phyloP scores from a whole-genome alignment of 2,329 filamentous ascomycete species.

The Paraphaeosphaeria minitans region DNA sequence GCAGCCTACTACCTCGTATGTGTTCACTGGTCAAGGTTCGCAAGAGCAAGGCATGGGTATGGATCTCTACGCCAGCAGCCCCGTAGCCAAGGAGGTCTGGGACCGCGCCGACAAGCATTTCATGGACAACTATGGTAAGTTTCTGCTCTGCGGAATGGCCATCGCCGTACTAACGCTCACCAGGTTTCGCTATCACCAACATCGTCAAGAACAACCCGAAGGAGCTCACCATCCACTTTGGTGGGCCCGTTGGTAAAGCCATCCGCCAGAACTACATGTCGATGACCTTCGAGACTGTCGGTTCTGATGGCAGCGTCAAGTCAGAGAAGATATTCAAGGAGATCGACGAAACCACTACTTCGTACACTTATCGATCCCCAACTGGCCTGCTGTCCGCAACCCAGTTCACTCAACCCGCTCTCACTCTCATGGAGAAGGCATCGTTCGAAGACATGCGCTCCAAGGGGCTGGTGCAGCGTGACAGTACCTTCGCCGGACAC shows the following conservation, averaged over 20 bases:
- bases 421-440: constrained; percentile 99
- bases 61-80: constrained; percentile 93
- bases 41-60: constrained; percentile 99
- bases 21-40: constrained; percentile 97
- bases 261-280: constrained; percentile 99
- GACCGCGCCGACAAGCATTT: constrained; percentile 90
- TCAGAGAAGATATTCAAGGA: constrained; percentile 99
- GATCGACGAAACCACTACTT: constrained; percentile 88
- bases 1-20: constrained; percentile 93
- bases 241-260: constrained; percentile 92
- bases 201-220: constrained; percentile 99
- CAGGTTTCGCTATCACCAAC: constrained; percentile 94
- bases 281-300: constrained; percentile 99
- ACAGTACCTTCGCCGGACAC: constrained; percentile 97
- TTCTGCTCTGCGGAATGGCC: constrained; percentile 7
- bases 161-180: constrained; percentile 23
- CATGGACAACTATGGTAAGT: constrained; percentile 91
- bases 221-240: constrained; percentile 97
- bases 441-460: constrained; percentile 99
- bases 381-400: constrained; percentile 94
- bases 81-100: constrained; percentile 96
- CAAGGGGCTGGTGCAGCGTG: constrained; percentile 92
- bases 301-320: constrained; percentile 88
- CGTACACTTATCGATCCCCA: constrained; percentile 95
- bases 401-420: constrained; percentile 95